A percentile compares a stretch with the other conserved stretches of the same genome.
These are phyloP conservation scores for Neoscytalidium dimidiatum DNA, from an alignment of 2,329 filamentous ascomycete species.

Conservation along the genomic window DNA sequence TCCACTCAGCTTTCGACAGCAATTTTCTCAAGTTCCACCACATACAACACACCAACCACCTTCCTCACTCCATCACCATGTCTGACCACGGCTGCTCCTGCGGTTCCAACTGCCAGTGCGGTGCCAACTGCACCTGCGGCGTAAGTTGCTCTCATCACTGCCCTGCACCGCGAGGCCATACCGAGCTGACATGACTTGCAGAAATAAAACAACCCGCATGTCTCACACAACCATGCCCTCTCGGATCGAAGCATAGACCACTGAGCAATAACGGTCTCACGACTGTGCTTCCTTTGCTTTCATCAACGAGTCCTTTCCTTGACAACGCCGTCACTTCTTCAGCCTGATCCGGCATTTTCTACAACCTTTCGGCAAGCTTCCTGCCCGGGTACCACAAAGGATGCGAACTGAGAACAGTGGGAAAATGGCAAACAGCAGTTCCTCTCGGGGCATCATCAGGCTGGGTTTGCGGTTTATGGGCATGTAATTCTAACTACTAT, in stretches of 20 bases:
- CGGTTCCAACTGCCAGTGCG: constrained; percentile 26
- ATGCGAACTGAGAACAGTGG: not conserved
- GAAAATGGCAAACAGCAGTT: not conserved
- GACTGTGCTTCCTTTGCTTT: not conserved
- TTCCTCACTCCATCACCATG: constrained; percentile 17
- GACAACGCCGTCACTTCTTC: not conserved
- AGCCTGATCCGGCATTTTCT: not conserved
- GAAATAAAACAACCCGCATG: constrained; percentile 13
- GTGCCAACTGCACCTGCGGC: constrained; percentile 26
- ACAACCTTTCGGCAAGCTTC: not conserved
- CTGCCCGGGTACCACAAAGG: not conserved
- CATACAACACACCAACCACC: not conserved
- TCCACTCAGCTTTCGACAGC: constrained; percentile 1
- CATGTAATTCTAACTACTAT: not conserved
- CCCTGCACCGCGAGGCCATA: not conserved
- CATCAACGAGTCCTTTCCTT: not conserved
- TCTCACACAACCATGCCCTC: not conserved
- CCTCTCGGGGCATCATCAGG: not conserved
- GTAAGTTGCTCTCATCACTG: constrained; percentile 21
- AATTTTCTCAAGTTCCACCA: not conserved
- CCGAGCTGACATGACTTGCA: constrained; percentile 2
- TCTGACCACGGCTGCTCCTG: constrained; percentile 23
- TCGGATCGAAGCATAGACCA: constrained; percentile 1
- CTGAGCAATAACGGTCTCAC: not conserved
- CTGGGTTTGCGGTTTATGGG: not conserved